These are phyloP conservation scores for Pythium phragmiticola DNA, from an alignment of 352 stramenopile genomes.

Conservation along the genomic window DNA sequence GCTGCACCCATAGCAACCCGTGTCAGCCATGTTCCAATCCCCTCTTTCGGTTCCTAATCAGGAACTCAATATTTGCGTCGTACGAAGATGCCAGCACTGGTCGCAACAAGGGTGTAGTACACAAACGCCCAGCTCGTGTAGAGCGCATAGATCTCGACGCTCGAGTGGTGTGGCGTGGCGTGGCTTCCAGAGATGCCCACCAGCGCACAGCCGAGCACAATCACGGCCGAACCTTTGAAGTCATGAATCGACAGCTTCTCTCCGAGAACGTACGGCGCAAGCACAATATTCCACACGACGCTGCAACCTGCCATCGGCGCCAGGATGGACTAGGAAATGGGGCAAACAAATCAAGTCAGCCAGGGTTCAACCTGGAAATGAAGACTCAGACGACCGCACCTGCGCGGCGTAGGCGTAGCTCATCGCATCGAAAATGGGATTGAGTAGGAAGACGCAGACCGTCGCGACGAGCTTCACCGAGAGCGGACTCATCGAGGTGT, in stretches of 20 bases:
- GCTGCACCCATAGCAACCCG: constrained; percentile 30
- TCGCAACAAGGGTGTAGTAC: constrained; percentile 54
- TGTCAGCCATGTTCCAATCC: neutral
- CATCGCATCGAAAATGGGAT: constrained; percentile 84
- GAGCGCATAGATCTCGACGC: constrained; percentile 74
- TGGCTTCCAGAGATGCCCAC: constrained; percentile 83
- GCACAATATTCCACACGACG: constrained; percentile 87
- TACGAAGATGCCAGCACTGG: constrained; percentile 42
- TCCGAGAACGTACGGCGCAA: constrained; percentile 78
- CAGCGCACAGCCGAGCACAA: constrained; percentile 71
- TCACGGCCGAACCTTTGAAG: constrained; percentile 67
- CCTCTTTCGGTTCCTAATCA: no score
- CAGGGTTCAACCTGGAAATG: neutral
- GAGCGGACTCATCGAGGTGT: constrained; percentile 56
- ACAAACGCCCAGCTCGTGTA: constrained; percentile 76
- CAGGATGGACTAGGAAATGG: constrained; percentile 59
- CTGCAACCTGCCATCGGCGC: constrained; percentile 86
- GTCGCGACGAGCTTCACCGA: constrained; percentile 69
- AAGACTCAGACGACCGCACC: constrained; percentile 31
- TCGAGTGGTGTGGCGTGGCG: constrained; percentile 72
- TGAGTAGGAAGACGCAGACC: constrained; percentile 80
- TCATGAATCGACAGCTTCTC: constrained; percentile 78
- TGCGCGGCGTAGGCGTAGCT: constrained; percentile 85
- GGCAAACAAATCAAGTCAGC: neutral
- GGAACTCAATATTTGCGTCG: constrained; percentile 3